A percentile compares a stretch with the other conserved stretches of the same genome.
Conservation (phyloP, 768 basidiomycete species). For the Tylopilus felleus region DNA sequence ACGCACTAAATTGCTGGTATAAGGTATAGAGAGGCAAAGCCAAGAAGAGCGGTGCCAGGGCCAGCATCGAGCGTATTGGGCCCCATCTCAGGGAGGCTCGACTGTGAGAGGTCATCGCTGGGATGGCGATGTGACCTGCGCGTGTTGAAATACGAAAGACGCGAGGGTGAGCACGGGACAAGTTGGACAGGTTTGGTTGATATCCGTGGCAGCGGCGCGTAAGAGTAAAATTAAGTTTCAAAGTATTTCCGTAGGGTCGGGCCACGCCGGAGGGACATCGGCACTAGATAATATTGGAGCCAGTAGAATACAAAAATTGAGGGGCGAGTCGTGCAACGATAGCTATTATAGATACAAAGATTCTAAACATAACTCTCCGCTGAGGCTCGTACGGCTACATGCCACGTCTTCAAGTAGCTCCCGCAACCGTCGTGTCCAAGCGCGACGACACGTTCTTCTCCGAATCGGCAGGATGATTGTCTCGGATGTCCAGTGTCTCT, state of each 20-base stretch:
- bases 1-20: conserved; percentile 48
- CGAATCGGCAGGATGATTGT: conserved; percentile 57
- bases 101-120: conserved; percentile 7
- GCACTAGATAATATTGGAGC: too few relatives aligned
- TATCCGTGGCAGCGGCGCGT: neutral
- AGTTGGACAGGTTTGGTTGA: neutral
- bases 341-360: neutral
- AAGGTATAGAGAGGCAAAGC: conserved; percentile 46
- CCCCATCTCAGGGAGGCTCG: conserved; percentile 43
- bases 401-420: neutral
- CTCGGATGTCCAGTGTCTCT: conserved; percentile 49
- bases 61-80: conserved; percentile 53
- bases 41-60: conserved; percentile 53
- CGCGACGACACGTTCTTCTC: conserved; percentile 4
- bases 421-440: neutral
- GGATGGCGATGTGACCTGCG: neutral
- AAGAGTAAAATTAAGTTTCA: neutral
- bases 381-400: too few relatives aligned
- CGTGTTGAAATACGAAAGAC: neutral
- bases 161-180: neutral
- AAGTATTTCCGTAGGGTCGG: too few relatives aligned
- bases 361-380: too few relatives aligned
- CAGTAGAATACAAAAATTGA: too few relatives aligned
- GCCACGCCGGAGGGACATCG: too few relatives aligned
- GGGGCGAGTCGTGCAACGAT: neutral